Percentiles rank a stretch among this genome's conserved stretches.
Conservation (phyloP, 441 rosid species). For the Raphanus hybrid region DNA sequence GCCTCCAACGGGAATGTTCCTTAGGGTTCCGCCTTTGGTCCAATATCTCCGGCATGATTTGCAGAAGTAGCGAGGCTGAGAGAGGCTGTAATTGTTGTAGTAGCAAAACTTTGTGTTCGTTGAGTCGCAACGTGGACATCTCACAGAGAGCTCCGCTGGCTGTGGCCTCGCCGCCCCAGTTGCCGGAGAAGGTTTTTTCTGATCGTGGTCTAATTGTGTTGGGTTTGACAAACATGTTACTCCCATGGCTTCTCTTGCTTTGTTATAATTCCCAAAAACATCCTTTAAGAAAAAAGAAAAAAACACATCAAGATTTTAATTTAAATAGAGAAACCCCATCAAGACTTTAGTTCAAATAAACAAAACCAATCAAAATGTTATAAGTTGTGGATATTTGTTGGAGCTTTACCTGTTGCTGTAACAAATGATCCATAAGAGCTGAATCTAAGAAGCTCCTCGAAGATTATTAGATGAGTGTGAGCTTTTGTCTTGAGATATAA, state of each 20-base stretch:
- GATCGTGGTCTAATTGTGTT: slow-evolving; percentile 22
- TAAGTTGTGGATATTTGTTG: background rate
- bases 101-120: slow-evolving; percentile 92
- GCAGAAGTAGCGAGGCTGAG: slow-evolving; percentile 95
- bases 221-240: slow-evolving; percentile 30
- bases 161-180: slow-evolving; percentile 54
- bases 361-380: slow-evolving; percentile 11
- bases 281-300: slow-evolving; percentile 18
- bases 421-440: slow-evolving; percentile 40
- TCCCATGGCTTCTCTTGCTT: slow-evolving; percentile 40
- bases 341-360: background rate
- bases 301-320: slow-evolving; percentile 14
- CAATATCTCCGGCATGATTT: slow-evolving; percentile 90
- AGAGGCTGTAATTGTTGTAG: slow-evolving; percentile 95
- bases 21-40: slow-evolving; percentile 93
- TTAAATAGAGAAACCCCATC: background rate
- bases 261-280: slow-evolving; percentile 37
- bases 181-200: slow-evolving; percentile 38
- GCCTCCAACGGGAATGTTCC: slow-evolving; percentile 92
- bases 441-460: slow-evolving; percentile 24
- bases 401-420: slow-evolving; percentile 39
- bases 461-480: slow-evolving; percentile 20
- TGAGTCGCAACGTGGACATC: slow-evolving; percentile 92
- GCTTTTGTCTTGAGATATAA: slow-evolving; percentile 29
- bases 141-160: slow-evolving; percentile 69